phyloP scores from a whole-genome alignment of 192 early-diverging fungal species.

The Chytriomyces sp. region DNA sequence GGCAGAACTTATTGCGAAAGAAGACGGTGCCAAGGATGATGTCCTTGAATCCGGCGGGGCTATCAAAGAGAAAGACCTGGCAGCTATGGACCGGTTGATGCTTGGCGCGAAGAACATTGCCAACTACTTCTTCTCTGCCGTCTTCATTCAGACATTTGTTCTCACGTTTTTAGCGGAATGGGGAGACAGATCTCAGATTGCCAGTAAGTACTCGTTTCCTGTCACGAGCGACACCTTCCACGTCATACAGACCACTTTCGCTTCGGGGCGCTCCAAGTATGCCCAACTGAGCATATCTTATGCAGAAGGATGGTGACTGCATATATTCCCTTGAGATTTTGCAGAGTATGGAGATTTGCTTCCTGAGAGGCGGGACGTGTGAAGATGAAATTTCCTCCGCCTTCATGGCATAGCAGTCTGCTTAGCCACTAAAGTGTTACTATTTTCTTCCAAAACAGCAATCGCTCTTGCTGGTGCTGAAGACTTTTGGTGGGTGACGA shows the following conservation, averaged over 20 bases:
- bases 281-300: not conserved
- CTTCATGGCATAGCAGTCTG: too few relatives aligned
- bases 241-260: too few relatives aligned
- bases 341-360: too few relatives aligned
- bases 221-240: too few relatives aligned
- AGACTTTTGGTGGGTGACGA: conserved; percentile 87
- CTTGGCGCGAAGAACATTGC: conserved; percentile 10
- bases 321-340: too few relatives aligned
- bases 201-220: conserved; percentile 51
- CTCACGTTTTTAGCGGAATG: conserved; percentile 98
- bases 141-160: conserved; percentile 95
- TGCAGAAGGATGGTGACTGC: too few relatives aligned
- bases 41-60: conserved; percentile 39
- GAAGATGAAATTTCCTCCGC: too few relatives aligned
- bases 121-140: conserved; percentile 74
- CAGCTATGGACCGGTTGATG: not conserved
- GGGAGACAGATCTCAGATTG: conserved; percentile 96
- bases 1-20: conserved; percentile 82
- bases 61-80: conserved; percentile 2
- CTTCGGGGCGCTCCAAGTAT: not conserved
- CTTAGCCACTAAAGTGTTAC: too few relatives aligned
- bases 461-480: conserved; percentile 95
- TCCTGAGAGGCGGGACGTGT: too few relatives aligned
- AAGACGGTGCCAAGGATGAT: conserved; percentile 52
- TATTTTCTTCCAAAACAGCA: conserved; percentile 42